Evolutionary conservation across 257 asterid genomes (phyloP).

Genomic region (Plantago ovata): DNA sequence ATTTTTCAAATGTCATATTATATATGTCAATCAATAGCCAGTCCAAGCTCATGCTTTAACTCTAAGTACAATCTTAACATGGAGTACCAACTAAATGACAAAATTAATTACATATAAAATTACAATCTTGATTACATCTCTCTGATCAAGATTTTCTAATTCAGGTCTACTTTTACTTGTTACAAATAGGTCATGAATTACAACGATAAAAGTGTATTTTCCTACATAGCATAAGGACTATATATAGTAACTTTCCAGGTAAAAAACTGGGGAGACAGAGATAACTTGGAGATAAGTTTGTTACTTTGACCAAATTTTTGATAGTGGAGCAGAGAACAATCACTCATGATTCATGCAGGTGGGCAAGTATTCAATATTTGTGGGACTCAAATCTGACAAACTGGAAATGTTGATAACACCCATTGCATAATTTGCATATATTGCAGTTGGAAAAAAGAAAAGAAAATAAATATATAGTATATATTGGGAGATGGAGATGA

Average conservation of each 20-base stretch:
- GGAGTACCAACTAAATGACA: no score
- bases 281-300: constrained; percentile 16
- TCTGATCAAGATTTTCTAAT: no score
- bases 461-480: constrained; percentile 20
- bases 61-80: no score
- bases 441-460: constrained; percentile 19
- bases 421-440: constrained; percentile 9
- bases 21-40: neutral
- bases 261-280: constrained; percentile 4
- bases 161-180: no score
- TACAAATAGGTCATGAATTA: neutral
- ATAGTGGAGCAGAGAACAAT: constrained; percentile 29
- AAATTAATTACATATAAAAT: no score
- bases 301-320: constrained; percentile 25
- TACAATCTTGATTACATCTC: no score
- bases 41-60: neutral
- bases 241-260: constrained; percentile 18
- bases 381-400: constrained; percentile 47
- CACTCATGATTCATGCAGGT: constrained; percentile 38
- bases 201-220: neutral
- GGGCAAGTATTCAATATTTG: constrained; percentile 34
- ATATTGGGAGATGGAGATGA: constrained; percentile 20
- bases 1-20: neutral
- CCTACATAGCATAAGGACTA: neutral
- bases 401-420: constrained; percentile 33